Percentiles rank a stretch among this genome's conserved stretches.
Evolutionary conservation across 345 rosid genomes (phyloP).

Genomic region (Litchi chinensis): DNA sequence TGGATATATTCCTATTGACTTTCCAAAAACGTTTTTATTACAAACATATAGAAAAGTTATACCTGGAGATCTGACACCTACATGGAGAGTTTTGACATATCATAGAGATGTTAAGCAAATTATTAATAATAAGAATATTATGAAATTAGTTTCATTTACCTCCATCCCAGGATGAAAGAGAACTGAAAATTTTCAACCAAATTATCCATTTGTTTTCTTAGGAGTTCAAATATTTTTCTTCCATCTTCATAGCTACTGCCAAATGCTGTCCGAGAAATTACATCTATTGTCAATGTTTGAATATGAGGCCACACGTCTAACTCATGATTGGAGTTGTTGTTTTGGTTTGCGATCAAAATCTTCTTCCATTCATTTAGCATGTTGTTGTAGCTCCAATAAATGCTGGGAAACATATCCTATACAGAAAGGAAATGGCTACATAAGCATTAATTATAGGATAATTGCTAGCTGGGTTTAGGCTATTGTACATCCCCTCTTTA

Average conservation of each 20-base stretch:
- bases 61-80: too few species aligned
- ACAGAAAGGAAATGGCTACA: neutral
- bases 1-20: too few species aligned
- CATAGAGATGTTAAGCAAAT: neutral
- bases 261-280: constrained; percentile 52
- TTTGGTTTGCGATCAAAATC: neutral
- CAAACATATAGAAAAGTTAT: too few species aligned
- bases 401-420: constrained; percentile 36
- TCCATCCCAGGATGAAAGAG: constrained; percentile 45
- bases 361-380: constrained; percentile 48
- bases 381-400: constrained; percentile 24
- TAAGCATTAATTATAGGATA: neutral
- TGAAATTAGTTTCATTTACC: constrained; percentile 26
- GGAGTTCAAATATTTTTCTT: constrained; percentile 41
- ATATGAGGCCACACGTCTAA: constrained; percentile 45
- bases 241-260: constrained; percentile 56
- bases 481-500: too few species aligned
- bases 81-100: too few species aligned
- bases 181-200: neutral
- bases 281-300: constrained; percentile 41
- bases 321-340: constrained; percentile 25
- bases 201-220: constrained; percentile 26
- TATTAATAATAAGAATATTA: neutral
- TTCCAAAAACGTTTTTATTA: too few species aligned
- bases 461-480: too few species aligned